phyloP scores from a whole-genome alignment of 305 asterid species.

The Fraxinus floribunda region DNA sequence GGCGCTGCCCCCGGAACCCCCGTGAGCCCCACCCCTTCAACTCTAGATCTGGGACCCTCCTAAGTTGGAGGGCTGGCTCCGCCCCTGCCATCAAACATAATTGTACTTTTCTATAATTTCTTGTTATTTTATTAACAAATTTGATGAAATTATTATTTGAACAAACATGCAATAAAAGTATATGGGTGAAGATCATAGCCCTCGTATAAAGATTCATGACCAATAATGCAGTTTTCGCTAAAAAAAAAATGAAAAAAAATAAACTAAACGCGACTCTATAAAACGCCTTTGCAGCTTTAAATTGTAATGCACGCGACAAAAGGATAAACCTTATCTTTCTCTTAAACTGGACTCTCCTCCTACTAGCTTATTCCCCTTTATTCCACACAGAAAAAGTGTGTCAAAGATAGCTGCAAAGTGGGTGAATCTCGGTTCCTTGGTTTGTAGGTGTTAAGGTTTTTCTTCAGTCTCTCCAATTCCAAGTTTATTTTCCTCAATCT shows the following conservation, averaged over 20 bases:
- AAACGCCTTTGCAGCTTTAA: background rate
- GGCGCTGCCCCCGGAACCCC: too few relatives aligned
- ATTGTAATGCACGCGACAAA: background rate
- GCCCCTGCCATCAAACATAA: background rate
- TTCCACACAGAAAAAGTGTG: background rate
- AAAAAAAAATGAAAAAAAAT: too few relatives aligned
- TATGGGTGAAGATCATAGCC: background rate
- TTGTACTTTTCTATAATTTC: background rate
- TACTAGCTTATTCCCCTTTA: background rate
- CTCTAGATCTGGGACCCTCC: too few relatives aligned
- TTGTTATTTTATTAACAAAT: background rate
- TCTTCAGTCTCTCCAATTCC: background rate
- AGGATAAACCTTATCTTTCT: slow-evolving; percentile 7
- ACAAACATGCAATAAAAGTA: background rate
- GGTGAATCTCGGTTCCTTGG: background rate
- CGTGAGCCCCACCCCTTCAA: too few relatives aligned
- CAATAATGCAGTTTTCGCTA: background rate
- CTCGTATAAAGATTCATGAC: background rate
- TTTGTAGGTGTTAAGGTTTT: background rate
- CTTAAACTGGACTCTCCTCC: background rate
- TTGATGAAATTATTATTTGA: background rate
- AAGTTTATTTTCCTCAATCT: background rate
- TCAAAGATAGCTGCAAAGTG: background rate
- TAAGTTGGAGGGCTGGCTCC: too few relatives aligned
- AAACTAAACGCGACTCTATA: background rate